A percentile compares a stretch with the other conserved stretches of the same genome.
These are phyloP conservation scores for Phaseolus lunatus DNA, from an alignment of 306 rosid genomes.

Conservation along the genomic window DNA sequence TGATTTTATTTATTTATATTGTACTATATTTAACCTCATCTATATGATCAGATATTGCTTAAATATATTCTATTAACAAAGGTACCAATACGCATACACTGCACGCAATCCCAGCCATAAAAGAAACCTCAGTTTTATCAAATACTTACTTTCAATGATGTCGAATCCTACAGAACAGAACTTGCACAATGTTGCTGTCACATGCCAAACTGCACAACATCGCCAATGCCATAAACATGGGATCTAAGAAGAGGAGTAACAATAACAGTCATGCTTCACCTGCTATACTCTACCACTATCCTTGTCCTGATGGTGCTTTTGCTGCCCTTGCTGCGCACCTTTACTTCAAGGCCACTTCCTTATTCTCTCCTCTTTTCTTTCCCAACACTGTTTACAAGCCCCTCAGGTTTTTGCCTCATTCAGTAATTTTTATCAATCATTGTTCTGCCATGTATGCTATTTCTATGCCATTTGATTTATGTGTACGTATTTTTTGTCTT, in stretches of 20 bases:
- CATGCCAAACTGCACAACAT: background rate
- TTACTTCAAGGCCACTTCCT: conserved; percentile 69
- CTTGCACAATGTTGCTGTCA: background rate
- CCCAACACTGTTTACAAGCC: conserved; percentile 86
- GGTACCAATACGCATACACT: background rate
- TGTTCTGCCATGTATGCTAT: background rate
- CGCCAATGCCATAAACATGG: conserved; percentile 2
- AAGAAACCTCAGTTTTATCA: background rate
- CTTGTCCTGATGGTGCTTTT: conserved; percentile 90
- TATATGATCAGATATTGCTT: background rate
- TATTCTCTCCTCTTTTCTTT: conserved; percentile 60
- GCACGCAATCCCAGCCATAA: background rate
- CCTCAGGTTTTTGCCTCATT: conserved; percentile 45
- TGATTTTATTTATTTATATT: background rate
- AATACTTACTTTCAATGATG: background rate
- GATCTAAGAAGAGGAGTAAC: background rate
- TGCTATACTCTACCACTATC: conserved; percentile 89
- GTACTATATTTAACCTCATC: too few species aligned
- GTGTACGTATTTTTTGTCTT: background rate
- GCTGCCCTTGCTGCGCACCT: conserved; percentile 94
- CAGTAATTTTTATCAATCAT: background rate
- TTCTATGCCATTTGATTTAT: background rate
- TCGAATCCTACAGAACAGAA: background rate
- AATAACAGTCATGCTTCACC: conserved; percentile 43
- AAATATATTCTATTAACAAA: background rate